Conservation (phyloP, 768 basidiomycete species). For the Boletus vinaceobasis region DNA sequence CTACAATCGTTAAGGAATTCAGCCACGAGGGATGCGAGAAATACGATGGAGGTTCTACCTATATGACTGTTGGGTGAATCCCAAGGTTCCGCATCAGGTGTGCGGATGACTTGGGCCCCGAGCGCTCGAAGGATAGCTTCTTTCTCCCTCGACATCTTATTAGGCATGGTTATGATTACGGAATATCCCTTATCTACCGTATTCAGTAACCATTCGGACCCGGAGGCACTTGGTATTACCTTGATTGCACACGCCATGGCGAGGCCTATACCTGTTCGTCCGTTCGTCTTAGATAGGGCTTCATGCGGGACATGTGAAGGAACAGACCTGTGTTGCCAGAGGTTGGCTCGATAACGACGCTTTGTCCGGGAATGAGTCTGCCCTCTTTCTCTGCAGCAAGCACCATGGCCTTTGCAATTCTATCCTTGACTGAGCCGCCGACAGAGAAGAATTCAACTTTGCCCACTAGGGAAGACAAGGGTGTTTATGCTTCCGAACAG, state of each 20-base stretch:
- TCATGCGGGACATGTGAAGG: neutral
- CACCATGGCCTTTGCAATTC: slow-evolving; percentile 96
- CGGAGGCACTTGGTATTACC: slow-evolving; percentile 42
- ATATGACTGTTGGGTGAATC: slow-evolving; percentile 90
- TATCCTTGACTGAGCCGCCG: slow-evolving; percentile 94
- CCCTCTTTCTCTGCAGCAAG: slow-evolving; percentile 91
- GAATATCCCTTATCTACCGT: slow-evolving; percentile 87
- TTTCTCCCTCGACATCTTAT: slow-evolving; percentile 97
- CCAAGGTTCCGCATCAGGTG: slow-evolving; percentile 86
- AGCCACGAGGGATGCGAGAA: slow-evolving; percentile 58
- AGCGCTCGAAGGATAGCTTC: slow-evolving; percentile 87
- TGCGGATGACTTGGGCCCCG: slow-evolving; percentile 92
- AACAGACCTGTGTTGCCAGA: slow-evolving; percentile 89
- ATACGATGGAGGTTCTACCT: slow-evolving; percentile 54
- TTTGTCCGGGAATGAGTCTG: slow-evolving; percentile 78
- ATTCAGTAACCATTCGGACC: slow-evolving; percentile 55
- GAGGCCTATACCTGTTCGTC: slow-evolving; percentile 74
- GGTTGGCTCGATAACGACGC: slow-evolving; percentile 92
- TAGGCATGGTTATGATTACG: slow-evolving; percentile 85
- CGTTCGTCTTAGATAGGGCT: neutral
- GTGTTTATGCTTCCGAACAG: neutral
- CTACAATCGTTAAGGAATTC: slow-evolving; percentile 86
- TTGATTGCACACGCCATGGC: slow-evolving; percentile 93
- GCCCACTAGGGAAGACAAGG: slow-evolving; percentile 51
- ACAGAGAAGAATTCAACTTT: slow-evolving; percentile 89